These are phyloP conservation scores for Curvularia spicifera DNA, from an alignment of 2,329 filamentous ascomycete species.

Conservation along the genomic window DNA sequence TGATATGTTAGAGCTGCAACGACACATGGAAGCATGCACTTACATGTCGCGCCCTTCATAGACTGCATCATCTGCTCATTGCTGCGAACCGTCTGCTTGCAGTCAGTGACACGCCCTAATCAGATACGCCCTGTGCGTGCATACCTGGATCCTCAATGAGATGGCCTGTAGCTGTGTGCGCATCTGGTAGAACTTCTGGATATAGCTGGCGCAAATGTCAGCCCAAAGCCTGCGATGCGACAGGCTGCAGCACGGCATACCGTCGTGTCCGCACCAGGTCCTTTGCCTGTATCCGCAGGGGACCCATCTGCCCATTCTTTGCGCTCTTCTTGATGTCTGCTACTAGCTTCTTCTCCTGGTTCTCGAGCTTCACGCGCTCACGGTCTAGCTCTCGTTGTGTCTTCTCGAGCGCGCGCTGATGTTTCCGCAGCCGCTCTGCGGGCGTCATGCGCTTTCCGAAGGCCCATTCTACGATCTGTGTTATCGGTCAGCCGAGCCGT, in stretches of 20 bases:
- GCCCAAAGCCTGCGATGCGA: constrained; percentile 1
- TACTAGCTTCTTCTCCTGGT: constrained; percentile 97
- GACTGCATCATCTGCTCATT: constrained; percentile 99
- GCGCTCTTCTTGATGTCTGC: constrained; percentile 97
- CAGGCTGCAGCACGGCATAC: constrained; percentile 49
- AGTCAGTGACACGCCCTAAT: constrained; percentile 22
- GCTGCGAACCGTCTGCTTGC: constrained; percentile 82
- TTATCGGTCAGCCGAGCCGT: constrained; percentile 1
- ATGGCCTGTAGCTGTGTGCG: constrained; percentile 96
- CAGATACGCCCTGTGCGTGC: constrained; percentile 33
- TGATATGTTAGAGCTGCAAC: constrained; percentile 21
- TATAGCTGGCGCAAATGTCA: constrained; percentile 66
- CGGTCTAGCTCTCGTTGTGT: constrained; percentile 95
- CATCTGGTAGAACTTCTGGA: constrained; percentile 99
- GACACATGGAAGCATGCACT: not conserved
- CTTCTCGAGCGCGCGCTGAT: constrained; percentile 96
- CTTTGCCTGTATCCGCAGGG: constrained; percentile 97
- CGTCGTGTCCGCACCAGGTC: constrained; percentile 90
- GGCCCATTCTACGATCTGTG: constrained; percentile 87
- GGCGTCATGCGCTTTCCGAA: constrained; percentile 99
- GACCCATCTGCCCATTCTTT: constrained; percentile 98
- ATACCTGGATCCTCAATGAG: constrained; percentile 88
- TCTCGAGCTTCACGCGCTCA: constrained; percentile 93
- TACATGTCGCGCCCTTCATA: constrained; percentile 90
- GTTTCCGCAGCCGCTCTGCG: constrained; percentile 86